Conservation (phyloP, 2,329 filamentous ascomycete species). For the Paradendryphiella salina region DNA sequence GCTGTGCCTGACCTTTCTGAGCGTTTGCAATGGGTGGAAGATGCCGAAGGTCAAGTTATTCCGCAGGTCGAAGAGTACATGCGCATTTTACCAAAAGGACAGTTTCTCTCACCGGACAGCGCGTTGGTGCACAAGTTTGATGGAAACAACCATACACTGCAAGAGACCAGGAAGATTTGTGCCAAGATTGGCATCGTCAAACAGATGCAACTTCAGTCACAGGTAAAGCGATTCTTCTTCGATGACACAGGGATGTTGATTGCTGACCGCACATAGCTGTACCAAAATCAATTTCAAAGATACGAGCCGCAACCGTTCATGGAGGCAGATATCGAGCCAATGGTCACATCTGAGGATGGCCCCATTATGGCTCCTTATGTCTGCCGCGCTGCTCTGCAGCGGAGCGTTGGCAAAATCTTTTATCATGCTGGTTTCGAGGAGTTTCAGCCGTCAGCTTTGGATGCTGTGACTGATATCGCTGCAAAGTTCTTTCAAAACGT, state of each 20-base stretch:
- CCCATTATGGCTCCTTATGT: constrained; percentile 83
- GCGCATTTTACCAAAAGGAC: constrained; percentile 71
- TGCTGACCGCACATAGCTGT: constrained; percentile 63
- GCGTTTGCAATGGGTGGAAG: constrained; percentile 83
- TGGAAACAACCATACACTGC: constrained; percentile 89
- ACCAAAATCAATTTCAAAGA: constrained; percentile 97
- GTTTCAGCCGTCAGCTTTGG: constrained; percentile 90
- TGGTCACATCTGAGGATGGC: constrained; percentile 85
- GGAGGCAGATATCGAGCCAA: constrained; percentile 83
- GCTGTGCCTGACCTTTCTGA: constrained; percentile 81
- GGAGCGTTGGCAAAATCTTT: constrained; percentile 90
- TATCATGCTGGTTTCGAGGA: constrained; percentile 98
- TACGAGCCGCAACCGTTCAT: constrained; percentile 88
- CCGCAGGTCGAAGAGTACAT: constrained; percentile 86
- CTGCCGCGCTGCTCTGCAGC: constrained; percentile 81
- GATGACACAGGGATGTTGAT: not conserved
- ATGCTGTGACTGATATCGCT: constrained; percentile 85
- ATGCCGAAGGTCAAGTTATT: constrained; percentile 84
- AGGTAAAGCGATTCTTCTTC: constrained; percentile 60
- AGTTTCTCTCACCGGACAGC: constrained; percentile 75
- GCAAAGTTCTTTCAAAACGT: constrained; percentile 88
- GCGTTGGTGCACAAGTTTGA: constrained; percentile 79
- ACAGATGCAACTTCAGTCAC: constrained; percentile 98
- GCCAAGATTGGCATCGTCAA: constrained; percentile 98
- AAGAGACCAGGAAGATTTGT: constrained; percentile 93